These are phyloP conservation scores for Tremella fuciformis DNA, from an alignment of 768 basidiomycete species.

Conservation along the genomic window DNA sequence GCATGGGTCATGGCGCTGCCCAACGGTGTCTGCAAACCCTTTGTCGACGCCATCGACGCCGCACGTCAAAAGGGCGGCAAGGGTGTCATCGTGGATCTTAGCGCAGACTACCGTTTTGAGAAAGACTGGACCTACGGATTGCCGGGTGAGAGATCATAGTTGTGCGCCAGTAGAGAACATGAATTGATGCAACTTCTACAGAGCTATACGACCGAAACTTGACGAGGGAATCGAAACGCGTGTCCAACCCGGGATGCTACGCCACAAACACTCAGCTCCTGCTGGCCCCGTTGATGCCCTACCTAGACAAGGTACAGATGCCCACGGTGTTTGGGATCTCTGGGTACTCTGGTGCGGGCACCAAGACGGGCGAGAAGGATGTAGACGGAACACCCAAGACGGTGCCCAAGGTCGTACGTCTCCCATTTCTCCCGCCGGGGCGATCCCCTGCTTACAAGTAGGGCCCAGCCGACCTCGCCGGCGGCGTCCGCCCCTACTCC, in stretches of 20 bases:
- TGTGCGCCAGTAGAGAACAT: constrained; percentile 10
- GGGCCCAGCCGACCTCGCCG: constrained; percentile 67
- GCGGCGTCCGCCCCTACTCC: constrained; percentile 77
- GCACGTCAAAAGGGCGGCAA: constrained; percentile 61
- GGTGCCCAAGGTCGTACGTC: constrained; percentile 68
- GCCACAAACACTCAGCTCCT: constrained; percentile 90
- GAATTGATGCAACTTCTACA: constrained; percentile 52
- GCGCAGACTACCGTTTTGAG: constrained; percentile 95
- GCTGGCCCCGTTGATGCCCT: constrained; percentile 78
- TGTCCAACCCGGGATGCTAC: constrained; percentile 97
- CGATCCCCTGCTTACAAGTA: constrained; percentile 10
- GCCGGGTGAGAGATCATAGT: constrained; percentile 71
- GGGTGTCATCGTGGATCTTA: constrained; percentile 84
- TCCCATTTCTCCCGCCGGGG: constrained; percentile 1
- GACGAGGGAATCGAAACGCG: constrained; percentile 71
- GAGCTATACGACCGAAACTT: constrained; percentile 78
- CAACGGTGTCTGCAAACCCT: constrained; percentile 95
- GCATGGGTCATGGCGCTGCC: constrained; percentile 99
- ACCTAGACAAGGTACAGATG: constrained; percentile 60
- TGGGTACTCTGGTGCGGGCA: constrained; percentile 94
- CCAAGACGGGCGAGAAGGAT: constrained; percentile 65
- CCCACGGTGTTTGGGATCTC: constrained; percentile 90
- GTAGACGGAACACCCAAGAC: constrained; percentile 69
- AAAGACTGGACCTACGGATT: constrained; percentile 94
- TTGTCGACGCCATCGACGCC: constrained; percentile 87